Evolutionary conservation across 1,284 basidiomycete species (phyloP).

Genomic region (Cryptococcus deneoformans): DNA sequence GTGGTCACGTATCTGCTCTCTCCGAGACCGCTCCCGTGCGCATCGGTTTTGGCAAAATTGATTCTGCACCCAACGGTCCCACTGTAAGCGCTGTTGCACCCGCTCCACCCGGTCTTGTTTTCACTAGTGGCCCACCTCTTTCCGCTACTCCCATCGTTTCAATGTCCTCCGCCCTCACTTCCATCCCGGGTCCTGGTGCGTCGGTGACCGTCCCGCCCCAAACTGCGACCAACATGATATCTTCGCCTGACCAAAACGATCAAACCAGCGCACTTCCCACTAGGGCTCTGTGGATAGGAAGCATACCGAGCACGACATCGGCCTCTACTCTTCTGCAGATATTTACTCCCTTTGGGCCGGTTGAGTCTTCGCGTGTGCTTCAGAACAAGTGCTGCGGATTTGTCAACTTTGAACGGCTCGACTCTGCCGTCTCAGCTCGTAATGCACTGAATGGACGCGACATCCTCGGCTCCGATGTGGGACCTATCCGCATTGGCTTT

Average conservation of each 20-base stretch:
- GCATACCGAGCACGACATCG: conserved; percentile 88
- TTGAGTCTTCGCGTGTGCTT: conserved; percentile 92
- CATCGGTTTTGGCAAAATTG: conserved; percentile 96
- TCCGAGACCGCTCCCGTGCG: conserved; percentile 90
- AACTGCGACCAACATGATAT: not conserved
- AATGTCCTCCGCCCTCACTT: conserved; percentile 31
- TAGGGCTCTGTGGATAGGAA: conserved; percentile 92
- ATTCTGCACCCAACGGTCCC: conserved; percentile 78
- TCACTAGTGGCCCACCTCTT: conserved; percentile 53
- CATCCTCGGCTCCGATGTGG: conserved; percentile 90
- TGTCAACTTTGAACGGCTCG: conserved; percentile 97
- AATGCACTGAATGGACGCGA: conserved; percentile 94
- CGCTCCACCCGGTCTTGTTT: conserved; percentile 53
- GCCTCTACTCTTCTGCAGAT: conserved; percentile 77
- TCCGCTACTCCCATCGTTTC: conserved; percentile 25
- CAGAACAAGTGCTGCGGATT: conserved; percentile 69
- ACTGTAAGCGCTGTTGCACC: conserved; percentile 65
- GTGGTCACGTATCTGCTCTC: conserved; percentile 83
- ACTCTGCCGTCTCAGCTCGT: conserved; percentile 90
- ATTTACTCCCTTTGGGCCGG: conserved; percentile 94
- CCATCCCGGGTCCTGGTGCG: conserved; percentile 48
- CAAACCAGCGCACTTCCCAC: conserved; percentile 68
- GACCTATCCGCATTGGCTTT: conserved; percentile 93
- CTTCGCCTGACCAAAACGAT: conserved; percentile 16
- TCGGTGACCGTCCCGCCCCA: conserved; percentile 32